Evolutionary conservation across 1,139 yeast species (phyloP), one percentile per base, ranked within the genome.

Genomic region (Yamadazyma diospyri): DNA sequence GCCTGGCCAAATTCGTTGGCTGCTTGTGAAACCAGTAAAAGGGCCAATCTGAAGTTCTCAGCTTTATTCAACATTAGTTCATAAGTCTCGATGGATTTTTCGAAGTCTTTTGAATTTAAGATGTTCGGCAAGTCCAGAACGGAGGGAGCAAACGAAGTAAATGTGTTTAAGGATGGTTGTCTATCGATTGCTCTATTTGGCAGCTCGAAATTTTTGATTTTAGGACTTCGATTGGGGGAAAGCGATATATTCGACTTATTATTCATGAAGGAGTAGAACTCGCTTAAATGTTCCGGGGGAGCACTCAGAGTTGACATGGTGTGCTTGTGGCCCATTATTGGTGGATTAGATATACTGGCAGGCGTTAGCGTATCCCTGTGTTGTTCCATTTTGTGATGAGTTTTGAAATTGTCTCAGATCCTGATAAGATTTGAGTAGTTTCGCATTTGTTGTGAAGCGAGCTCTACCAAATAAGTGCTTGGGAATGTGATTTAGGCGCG

Each of bases 1-100:
- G 92, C 78, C 6, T 65, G 63, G 0, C 94, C 95, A 53, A 87
- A 78, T 34, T 76, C 81, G 20, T 81, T 81, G 6, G 94, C 85
- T 0, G 87, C 81, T 15, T 57, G 57, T 1, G 88, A 69, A 17
- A 81, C 71, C 4, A 52, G 51, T 16, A 61, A 44, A 37, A 86
- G 57, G 2, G 83, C 74, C 9, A 56, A 47, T 11, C 78, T 59
- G 45, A 81, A 77, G 10, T 56, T 58, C 11, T 59, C 62, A 0
- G 92, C 80, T 20, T 81, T 72, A 2, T 51, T 50, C 16, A 78
- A 48, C 30, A 83, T 61, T 4, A 63, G 64, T 15, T 59, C 55
- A 47, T 78, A 79, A 2, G 74, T 57, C 6, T 51, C 59, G 7
- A 72, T 51, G 0, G 81, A 74, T 16, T 63, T 58, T 5, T 62